Evolutionary conservation across 2,329 filamentous ascomycete genomes (phyloP), one percentile per base, ranked within the genome.

Genomic region (Fusarium sp.): DNA sequence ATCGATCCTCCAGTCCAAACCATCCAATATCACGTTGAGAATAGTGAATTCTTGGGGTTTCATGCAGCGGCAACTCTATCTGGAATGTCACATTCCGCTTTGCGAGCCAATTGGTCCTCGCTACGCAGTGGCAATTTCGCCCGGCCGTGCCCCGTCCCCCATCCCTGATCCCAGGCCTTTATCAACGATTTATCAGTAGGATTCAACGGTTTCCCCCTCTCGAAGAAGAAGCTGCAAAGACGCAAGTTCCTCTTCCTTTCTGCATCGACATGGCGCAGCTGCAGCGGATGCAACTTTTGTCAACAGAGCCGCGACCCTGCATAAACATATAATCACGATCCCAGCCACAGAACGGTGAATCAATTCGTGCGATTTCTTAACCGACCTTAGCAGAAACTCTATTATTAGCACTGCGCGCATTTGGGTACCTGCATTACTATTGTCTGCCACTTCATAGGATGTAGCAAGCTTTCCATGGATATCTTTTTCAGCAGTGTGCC

Each of bases 31-130:
- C 33, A 51, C 14, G 4, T 5, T 10, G 29, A 16, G 31, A 33
- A 35, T 15, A 35, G 15, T 16, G 16, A 18, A 27, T 54, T 54
- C 33, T 29, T 39, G 49, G 66, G 33, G 41, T 63, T 45, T 61
- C 63, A 64, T 67, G 63, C 64, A 67, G 54, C 64, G 39, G 54
- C 25, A 67, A 67, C 63, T 67, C 25, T 52, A 67, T 67, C 55
- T 58, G 61, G n/a, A 52, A 67, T 61, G 54, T 67, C 63, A 67
- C 64, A 62, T 58, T 35, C 33, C 35, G 64, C 54, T 39, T 52
- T 27, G 25, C 21, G 4, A 58, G 25, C 51, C 29, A 15, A 61
- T 57, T 62, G 59, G 59, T 3, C 37, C 10, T 19, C 18, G 12
- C 33, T 29, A 45, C 18, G 10, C 15, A 14, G 45, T 33, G 38